Evolutionary conservation across 768 basidiomycete species (phyloP), one percentile per base, ranked within the genome.

Genomic region (Terana coerulea): DNA sequence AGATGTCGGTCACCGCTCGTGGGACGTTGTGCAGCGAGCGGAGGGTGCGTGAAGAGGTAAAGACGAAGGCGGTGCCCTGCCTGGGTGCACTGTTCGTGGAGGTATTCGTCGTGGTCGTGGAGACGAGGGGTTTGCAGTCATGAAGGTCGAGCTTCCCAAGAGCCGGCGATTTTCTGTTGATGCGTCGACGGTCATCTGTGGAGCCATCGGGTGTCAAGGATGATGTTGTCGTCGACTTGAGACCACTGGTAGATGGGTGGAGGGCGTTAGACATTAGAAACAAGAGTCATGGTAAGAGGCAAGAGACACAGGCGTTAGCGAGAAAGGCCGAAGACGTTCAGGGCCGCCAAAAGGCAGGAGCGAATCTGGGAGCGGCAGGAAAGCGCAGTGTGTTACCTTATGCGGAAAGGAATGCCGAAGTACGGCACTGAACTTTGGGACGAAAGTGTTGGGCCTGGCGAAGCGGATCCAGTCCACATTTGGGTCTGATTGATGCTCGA

Each of bases 1-100:
- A 17, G 35, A 9, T 10, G 34, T 15, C 14, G 39, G n/a, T 8
- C 19, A 22, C 33, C 12, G 47, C 26, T 7, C 31, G 56, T 7
- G 43, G 46, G 29, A 52, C 45, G 24, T 52, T 52, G 28, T 61
- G 60, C 10, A 57, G 58, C 12, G 51, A 51, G n/a, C 58, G 59
- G 34, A 59, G 53, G 25, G 58, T 61, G 41, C 64, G 62, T 34
- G 64, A 65, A 3, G 64, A 65, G 22, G 64, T 64, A 59, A 65
- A 65, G 40, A 65, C 64, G 54, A 63, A 65, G 4, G 64, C 56
- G 39, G 57, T 60, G 21, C 49, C 28, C 37, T 34, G 57, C n/a
- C 12, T 54, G 51, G 26, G 25, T 11, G 45, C 31, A 7, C 48
- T 25, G 29, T 49, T 53, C 50, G 36, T 49, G 34, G 61, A 49